A percentile compares a stretch with the other conserved stretches of the same genome.
Conservation (phyloP, 805 yeast species). For the Candida xiaguanensis region DNA sequence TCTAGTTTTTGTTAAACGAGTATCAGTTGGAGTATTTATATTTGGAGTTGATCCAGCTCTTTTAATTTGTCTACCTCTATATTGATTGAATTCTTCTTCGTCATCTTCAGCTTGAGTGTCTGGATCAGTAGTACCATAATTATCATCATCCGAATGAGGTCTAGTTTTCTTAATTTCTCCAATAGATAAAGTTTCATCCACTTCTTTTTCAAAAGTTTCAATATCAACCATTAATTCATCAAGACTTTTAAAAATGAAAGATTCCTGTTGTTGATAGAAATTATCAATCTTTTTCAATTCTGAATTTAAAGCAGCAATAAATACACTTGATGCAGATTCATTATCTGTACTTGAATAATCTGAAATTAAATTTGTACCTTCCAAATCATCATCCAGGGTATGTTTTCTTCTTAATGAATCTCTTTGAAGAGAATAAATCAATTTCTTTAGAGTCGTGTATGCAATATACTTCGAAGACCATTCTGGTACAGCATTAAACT, state of each 20-base stretch:
- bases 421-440: constrained; percentile 78
- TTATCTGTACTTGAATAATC: constrained; percentile 10
- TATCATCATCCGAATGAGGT: constrained; percentile 15
- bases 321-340: constrained; percentile 53
- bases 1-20: constrained; percentile 12
- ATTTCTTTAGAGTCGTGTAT: constrained; percentile 81
- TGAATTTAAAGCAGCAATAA: constrained; percentile 66
- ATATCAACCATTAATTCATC: constrained; percentile 60
- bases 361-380: constrained; percentile 8
- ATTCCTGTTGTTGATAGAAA: constrained; percentile 69
- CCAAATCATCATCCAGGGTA: constrained; percentile 9
- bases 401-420: constrained; percentile 35
- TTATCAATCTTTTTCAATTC: constrained; percentile 74
- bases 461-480: constrained; percentile 94
- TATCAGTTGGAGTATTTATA: constrained; percentile 6
- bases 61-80: constrained; percentile 18
- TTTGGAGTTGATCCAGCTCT: constrained; percentile 11
- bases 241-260: constrained; percentile 48
- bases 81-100: constrained; percentile 27
- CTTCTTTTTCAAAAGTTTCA: constrained; percentile 51
- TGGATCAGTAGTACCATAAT: constrained; percentile 25
- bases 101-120: constrained; percentile 30
- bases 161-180: constrained; percentile 10
- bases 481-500: constrained; percentile 97
- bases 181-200: constrained; percentile 13